These are phyloP conservation scores for Tuber brumale DNA, from an alignment of 495 filamentous ascomycete genomes.

Conservation along the genomic window DNA sequence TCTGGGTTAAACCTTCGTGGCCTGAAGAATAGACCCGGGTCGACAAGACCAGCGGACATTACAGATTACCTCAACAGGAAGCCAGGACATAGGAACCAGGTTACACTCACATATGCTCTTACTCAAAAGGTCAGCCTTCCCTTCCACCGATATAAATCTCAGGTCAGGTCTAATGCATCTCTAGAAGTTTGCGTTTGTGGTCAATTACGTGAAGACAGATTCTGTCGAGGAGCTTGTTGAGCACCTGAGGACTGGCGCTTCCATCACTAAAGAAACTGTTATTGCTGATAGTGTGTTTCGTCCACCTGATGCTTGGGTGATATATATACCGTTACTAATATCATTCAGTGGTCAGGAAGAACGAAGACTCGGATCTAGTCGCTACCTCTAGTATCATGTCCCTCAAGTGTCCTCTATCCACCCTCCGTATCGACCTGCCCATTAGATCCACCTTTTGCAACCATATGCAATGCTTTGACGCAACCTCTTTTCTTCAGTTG, in stretches of 20 bases:
- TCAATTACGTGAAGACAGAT: conserved; percentile 66
- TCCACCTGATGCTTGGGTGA: background rate
- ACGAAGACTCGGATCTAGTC: conserved; percentile 79
- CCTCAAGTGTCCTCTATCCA: conserved; percentile 84
- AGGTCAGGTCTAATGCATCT: conserved; percentile 13
- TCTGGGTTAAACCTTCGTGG: conserved; percentile 78
- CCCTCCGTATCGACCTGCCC: conserved; percentile 69
- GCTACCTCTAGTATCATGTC: conserved; percentile 82
- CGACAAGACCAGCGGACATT: conserved; percentile 85
- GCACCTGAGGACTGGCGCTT: conserved; percentile 57
- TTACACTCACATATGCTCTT: conserved; percentile 85
- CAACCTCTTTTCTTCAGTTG: conserved; percentile 81
- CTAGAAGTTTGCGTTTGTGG: conserved; percentile 69
- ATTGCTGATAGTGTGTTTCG: conserved; percentile 68
- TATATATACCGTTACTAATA: conserved; percentile 30
- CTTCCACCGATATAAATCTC: conserved; percentile 4
- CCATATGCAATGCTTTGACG: conserved; percentile 95
- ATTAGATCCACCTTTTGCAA: conserved; percentile 72
- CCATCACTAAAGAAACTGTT: conserved; percentile 74
- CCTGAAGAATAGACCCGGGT: conserved; percentile 89
- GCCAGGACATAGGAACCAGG: conserved; percentile 61
- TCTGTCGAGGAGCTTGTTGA: conserved; percentile 66
- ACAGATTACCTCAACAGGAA: conserved; percentile 63
- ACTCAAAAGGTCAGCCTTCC: conserved; percentile 64
- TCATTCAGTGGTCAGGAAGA: conserved; percentile 63